A percentile compares a stretch with the other conserved stretches of the same genome.
Conservation (phyloP, 2,329 filamentous ascomycete genomes). For the Scedosporium boydii region DNA sequence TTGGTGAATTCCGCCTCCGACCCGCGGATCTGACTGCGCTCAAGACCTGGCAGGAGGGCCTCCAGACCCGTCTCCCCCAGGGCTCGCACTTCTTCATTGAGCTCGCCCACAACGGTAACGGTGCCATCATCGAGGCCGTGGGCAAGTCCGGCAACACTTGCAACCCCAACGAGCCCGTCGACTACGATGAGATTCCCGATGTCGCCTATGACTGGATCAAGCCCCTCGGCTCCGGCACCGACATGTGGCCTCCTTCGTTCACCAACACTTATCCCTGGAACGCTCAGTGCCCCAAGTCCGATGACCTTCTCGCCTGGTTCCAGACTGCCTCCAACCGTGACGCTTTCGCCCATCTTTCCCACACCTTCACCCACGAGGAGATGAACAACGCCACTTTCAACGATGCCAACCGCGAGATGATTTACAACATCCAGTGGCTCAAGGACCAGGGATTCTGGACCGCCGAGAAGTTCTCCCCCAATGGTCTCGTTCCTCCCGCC, state of each 20-base stretch:
- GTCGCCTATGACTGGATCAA: slow-evolving; percentile 35
- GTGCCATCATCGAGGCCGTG: slow-evolving; percentile 41
- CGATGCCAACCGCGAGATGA: slow-evolving; percentile 47
- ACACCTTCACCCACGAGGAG: slow-evolving; percentile 52
- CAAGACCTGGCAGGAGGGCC: slow-evolving; percentile 27
- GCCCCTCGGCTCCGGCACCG: slow-evolving; percentile 38
- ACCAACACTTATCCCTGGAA: slow-evolving; percentile 38
- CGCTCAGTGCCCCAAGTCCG: slow-evolving; percentile 36
- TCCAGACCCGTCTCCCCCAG: slow-evolving; percentile 36
- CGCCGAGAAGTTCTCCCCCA: slow-evolving; percentile 36
- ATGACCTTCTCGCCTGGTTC: slow-evolving; percentile 46
- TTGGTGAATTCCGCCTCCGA: slow-evolving; percentile 37
- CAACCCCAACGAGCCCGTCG: slow-evolving; percentile 27
- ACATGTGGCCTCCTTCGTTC: slow-evolving; percentile 39
- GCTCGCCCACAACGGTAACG: slow-evolving; percentile 41
- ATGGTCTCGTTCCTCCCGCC: slow-evolving; percentile 51
- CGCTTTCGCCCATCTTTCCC: slow-evolving; percentile 48
- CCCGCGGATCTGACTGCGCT: slow-evolving; percentile 36
- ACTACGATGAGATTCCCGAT: slow-evolving; percentile 32
- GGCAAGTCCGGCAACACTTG: slow-evolving; percentile 38
- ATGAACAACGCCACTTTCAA: slow-evolving; percentile 51
- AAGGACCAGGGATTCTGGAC: slow-evolving; percentile 38
- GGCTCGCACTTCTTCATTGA: slow-evolving; percentile 44
- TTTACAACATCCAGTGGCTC: slow-evolving; percentile 51
- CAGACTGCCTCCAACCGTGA: slow-evolving; percentile 35